Evolutionary conservation across 805 yeast species (phyloP).

Genomic region (Starmerella asiatica): DNA sequence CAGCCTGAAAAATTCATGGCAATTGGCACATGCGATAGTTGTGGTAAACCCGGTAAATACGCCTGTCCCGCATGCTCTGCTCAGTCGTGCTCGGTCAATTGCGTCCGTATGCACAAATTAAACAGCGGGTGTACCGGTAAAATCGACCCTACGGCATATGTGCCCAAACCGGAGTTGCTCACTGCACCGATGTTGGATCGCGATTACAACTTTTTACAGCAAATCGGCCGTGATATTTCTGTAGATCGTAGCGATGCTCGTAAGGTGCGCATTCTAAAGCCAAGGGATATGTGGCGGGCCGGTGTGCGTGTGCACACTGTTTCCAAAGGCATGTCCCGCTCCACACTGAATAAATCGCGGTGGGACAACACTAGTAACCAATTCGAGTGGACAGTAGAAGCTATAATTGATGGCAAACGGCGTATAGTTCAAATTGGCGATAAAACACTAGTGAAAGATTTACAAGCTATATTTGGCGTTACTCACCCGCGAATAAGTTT

Average conservation of each 20-base stretch:
- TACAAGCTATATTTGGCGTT: background rate
- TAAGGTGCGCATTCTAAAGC: constrained; percentile 19
- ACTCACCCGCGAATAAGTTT: constrained; percentile 14
- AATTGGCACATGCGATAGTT: constrained; percentile 4
- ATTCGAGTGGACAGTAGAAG: constrained; percentile 68
- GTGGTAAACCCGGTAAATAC: constrained; percentile 38
- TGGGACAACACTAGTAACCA: constrained; percentile 50
- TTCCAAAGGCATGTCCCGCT: constrained; percentile 65
- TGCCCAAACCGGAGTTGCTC: constrained; percentile 37
- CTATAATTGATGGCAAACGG: constrained; percentile 25
- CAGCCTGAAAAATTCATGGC: background rate
- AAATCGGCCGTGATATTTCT: constrained; percentile 45
- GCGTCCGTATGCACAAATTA: constrained; percentile 58
- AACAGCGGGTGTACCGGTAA: constrained; percentile 52
- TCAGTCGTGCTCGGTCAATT: constrained; percentile 54
- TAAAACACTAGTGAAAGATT: constrained; percentile 6
- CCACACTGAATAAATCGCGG: constrained; percentile 48
- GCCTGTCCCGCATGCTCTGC: constrained; percentile 66
- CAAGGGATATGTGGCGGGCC: constrained; percentile 36
- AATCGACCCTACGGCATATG: constrained; percentile 47
- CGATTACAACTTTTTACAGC: constrained; percentile 64
- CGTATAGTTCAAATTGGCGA: constrained; percentile 16
- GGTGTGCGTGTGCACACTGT: constrained; percentile 52
- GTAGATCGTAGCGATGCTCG: constrained; percentile 40
- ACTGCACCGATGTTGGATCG: constrained; percentile 43